Evolutionary conservation across 176 grass and related monocot genomes (phyloP).

Genomic region (Triticum timopheevii): DNA sequence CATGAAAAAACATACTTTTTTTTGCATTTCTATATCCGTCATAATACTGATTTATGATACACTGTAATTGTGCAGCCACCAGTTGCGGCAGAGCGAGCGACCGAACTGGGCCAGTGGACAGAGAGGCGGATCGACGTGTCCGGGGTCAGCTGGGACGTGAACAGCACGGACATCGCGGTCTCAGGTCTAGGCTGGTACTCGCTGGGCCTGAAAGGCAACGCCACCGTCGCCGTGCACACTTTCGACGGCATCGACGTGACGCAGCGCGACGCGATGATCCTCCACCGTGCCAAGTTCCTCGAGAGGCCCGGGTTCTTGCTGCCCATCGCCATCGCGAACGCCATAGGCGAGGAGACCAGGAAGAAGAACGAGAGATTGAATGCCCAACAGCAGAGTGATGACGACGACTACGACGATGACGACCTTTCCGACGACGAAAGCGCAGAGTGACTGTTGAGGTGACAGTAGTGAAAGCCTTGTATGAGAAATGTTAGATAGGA

Average conservation of each 20-base stretch:
- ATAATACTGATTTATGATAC: slow-evolving; percentile 28
- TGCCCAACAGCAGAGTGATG: slow-evolving; percentile 29
- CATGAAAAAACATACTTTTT: neutral
- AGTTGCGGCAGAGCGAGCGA: slow-evolving; percentile 44
- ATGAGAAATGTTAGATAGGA: neutral
- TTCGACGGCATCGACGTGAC: slow-evolving; percentile 73
- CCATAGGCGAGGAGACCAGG: slow-evolving; percentile 71
- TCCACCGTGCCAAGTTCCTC: slow-evolving; percentile 70
- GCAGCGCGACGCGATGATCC: slow-evolving; percentile 75
- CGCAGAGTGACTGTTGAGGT: neutral
- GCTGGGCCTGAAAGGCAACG: slow-evolving; percentile 76
- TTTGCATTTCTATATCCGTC: slow-evolving; percentile 2
- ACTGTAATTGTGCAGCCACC: slow-evolving; percentile 54
- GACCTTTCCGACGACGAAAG: slow-evolving; percentile 51
- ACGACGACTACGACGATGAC: slow-evolving; percentile 30
- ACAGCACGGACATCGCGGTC: slow-evolving; percentile 68
- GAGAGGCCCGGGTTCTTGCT: slow-evolving; percentile 85
- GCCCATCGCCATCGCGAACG: slow-evolving; percentile 73
- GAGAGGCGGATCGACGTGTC: slow-evolving; percentile 55
- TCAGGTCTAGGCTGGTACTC: slow-evolving; percentile 86
- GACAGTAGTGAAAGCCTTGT: neutral
- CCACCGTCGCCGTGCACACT: slow-evolving; percentile 63
- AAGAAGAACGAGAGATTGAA: slow-evolving; percentile 50
- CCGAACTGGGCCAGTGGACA: slow-evolving; percentile 70
- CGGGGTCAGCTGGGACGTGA: slow-evolving; percentile 79